Base-by-base conservation (phyloP, 2,329 filamentous ascomycete species). In the Pseudogymnoascus sp. region DNA sequence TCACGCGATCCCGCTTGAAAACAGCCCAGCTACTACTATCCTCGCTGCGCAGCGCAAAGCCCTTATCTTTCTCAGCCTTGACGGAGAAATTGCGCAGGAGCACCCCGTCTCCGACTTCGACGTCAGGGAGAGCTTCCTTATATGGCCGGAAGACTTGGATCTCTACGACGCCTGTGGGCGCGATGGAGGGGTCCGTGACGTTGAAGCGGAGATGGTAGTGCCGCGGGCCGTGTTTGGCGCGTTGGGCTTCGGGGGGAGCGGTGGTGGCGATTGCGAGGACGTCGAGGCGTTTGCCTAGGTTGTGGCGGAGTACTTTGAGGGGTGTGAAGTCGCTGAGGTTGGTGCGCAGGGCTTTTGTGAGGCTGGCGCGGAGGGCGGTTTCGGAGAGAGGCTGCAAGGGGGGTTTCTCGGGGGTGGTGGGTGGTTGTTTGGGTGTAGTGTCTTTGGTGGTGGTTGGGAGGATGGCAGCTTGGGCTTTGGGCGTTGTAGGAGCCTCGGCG, bases 1-100 rank as follows among this genome's bases (percentile, higher is more conserved):
- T 80, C 12, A 60, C 39, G 35, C 39, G 35, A 10, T 62, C 63
- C 25, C 65, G 66, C 66, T 85, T 82, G 65, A 84, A 86, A 2
- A 87, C 82, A 1, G 82, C 84, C 82, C 85, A 87, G 61, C 81
- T 80, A 13, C 82, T 86, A 35, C 74, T 75, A 48, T 82, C 80
- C 9, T 69, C 68, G 10, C 69, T 71, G 58, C 78, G 74, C 59
- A 87, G 72, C 0, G 82, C 83, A 64, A 82, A 85, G 1, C 80
- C 83, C 60, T 80, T 80, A 52, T 76, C 76, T 63, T 80, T 79
- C 59, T 86, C 72, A 2, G 82, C 75, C 42, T 79, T 75, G 12
- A 85, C 80, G 29, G 77, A 76, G 65, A 87, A 83, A 58, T 78
- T 76, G 25, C 82, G 79, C 39, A 87, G 77, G 33, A 87, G 75